Evolutionary conservation across 148 eudicot genomes (phyloP), one percentile per base, ranked within the genome.

Genomic region (Camellia japonica): DNA sequence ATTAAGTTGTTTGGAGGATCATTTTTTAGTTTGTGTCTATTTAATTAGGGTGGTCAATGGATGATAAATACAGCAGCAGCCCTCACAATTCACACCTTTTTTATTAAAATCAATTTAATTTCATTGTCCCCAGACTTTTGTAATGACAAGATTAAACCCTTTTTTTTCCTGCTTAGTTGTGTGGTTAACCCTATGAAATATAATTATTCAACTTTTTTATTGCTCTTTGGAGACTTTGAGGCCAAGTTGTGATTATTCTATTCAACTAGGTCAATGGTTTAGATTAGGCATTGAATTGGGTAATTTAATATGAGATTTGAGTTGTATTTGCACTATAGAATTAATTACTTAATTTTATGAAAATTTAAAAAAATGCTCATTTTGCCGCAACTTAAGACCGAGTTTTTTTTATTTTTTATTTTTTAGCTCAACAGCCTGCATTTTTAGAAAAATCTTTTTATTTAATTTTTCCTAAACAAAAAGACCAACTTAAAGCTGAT

Each of bases 241-340:
- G 68, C 79, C 71, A 30, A 77, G 44, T 76, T 47, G 70, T 60
- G 78, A 42, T 19, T 77, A 64, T 63, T 77, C 44, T 64, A 77
- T 14, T 49, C 44, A 15, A 16, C 61, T 30, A 16, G 71, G 79
- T 77, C 79, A 77, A 77, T 47, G 79, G 71, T 64, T 77, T 54
- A 63, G 61, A 64, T 77, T 64, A 56, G 71, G 7, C 60, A 77
- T 76, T 61, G 79, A 62, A 76, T 51, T 62, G n/a, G 54, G 41
- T 15, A 76, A 15, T 76, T 63, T 16, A 77, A 76, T 5, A 15
- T 64, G 60, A 65, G 70, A 47, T 76, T 61, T 77, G 71, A 60
- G 79, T 30, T 77, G 44, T 49, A 61, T 63, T 74, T 74, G 66
- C 68, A 44, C 43, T 43, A 49, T 68, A 47, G 43, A 19, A 68